These are phyloP conservation scores for Lachancea meyersii DNA, from an alignment of 805 yeast genomes.

Conservation along the genomic window DNA sequence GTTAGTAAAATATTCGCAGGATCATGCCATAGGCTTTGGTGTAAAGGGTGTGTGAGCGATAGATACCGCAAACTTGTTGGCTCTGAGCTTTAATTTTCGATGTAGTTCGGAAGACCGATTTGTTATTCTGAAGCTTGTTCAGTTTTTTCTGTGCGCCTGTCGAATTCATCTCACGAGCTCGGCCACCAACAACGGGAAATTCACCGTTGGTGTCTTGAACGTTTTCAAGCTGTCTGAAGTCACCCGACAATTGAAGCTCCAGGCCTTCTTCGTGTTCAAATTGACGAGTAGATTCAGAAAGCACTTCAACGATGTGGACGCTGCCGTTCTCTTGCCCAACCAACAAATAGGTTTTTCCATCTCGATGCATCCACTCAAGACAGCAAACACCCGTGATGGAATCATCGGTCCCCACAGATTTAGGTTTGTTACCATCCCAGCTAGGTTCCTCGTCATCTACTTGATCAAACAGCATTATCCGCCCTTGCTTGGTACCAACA, in stretches of 20 bases:
- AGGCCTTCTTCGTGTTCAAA: background rate
- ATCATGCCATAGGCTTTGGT: background rate
- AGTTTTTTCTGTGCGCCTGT: background rate
- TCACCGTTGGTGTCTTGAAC: background rate
- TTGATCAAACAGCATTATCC: conserved; percentile 42
- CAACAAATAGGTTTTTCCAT: conserved; percentile 33
- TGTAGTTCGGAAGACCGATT: conserved; percentile 3
- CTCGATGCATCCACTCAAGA: conserved; percentile 47
- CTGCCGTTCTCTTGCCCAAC: conserved; percentile 65
- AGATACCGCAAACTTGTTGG: conserved; percentile 56
- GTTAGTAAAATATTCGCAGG: conserved; percentile 5
- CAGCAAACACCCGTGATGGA: conserved; percentile 45
- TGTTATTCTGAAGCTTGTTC: background rate
- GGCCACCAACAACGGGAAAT: background rate
- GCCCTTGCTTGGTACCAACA: conserved; percentile 56
- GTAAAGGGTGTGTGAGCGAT: conserved; percentile 4
- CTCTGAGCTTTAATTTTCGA: conserved; percentile 41
- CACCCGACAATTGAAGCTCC: background rate
- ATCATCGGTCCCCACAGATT: conserved; percentile 4
- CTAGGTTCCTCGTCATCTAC: conserved; percentile 2
- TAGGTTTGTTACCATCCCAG: conserved; percentile 5
- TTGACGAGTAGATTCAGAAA: conserved; percentile 6
- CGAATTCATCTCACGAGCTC: background rate
- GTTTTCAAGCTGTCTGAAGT: background rate
- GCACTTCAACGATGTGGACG: conserved; percentile 34